Base-by-base conservation (phyloP, 1,284 basidiomycete genomes). In the Stereum hirsutum region DNA sequence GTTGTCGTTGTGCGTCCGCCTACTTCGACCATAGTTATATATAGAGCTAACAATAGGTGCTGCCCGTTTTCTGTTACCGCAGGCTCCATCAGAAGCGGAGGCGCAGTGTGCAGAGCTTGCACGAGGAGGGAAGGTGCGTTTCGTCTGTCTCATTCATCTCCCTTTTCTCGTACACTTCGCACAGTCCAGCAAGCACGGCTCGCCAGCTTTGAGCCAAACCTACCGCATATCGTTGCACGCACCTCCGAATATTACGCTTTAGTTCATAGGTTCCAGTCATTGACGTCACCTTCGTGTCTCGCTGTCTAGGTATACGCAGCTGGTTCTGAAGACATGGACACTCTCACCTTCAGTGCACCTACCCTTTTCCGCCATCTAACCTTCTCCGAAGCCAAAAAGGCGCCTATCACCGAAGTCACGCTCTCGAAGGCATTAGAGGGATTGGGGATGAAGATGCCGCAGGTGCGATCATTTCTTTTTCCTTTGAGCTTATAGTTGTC, bases 291-390 rank as follows among this genome's bases (percentile, higher is more conserved):
- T n/a, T n/a, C n/a, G n/a, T n/a, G n/a, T n/a, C n/a, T n/a, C n/a
- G n/a, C n/a, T n/a, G 28, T n/a, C 6, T 24, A 91, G 88, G 90
- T 97, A 17, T 99, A 88, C 57, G 96, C 89, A 1, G 94, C 94
- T 4, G 96, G 96, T 5, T 97, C 93, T 0, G 96, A 99, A 65
- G 96, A 99, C 60, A 99, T 99, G 96, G 96, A 99, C 57, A 99
- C 96, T 3, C 78, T 99, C 34, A 99, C 96, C 0, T 99, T 99
- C 69, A 75, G 80, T 52, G 70, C 95, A 1, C 94, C 95, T 0
- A 84, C 96, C 42, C 73, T 99, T 7, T 84, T 90, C 52, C 90
- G 95, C 38, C 95, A 98, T 63, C 78, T 99, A n/a, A 99, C 96
- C 6, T 97, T 98, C 62, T 94, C 90, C n/a, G 96, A 99, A 60